These are phyloP conservation scores for Coemansia sp. DNA, from an alignment of 192 early-diverging fungal species.

Conservation along the genomic window DNA sequence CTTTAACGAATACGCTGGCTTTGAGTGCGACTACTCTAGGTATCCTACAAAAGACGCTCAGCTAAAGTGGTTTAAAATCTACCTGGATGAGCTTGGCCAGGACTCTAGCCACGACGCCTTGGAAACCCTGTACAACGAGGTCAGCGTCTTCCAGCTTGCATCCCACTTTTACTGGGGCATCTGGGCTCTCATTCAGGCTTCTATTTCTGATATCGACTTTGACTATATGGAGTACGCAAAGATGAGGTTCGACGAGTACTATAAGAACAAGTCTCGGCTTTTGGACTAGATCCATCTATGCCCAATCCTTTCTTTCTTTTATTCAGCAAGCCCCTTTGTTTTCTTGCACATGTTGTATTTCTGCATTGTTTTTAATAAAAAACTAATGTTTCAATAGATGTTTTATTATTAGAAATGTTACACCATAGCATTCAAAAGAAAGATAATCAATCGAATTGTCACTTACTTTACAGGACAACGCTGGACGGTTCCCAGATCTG, in stretches of 20 bases:
- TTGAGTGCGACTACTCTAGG: slow-evolving; percentile 89
- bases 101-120: slow-evolving; percentile 58
- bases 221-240: slow-evolving; percentile 90
- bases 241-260: slow-evolving; percentile 78
- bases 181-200: slow-evolving; percentile 80
- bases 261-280: slow-evolving; percentile 47
- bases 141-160: slow-evolving; percentile 79
- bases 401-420: too few relatives aligned
- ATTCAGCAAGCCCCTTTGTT: neutral
- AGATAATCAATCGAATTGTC: neutral
- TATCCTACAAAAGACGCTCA: slow-evolving; percentile 78
- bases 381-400: slow-evolving; percentile 1
- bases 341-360: neutral
- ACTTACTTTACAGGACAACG: slow-evolving; percentile 4
- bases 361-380: slow-evolving; percentile 2
- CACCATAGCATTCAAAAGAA: neutral
- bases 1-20: slow-evolving; percentile 94
- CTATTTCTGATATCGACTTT: slow-evolving; percentile 91
- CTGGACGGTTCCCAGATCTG: slow-evolving; percentile 45
- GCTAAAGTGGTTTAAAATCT: slow-evolving; percentile 72
- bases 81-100: slow-evolving; percentile 56
- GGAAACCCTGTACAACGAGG: slow-evolving; percentile 70
- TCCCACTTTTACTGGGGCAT: slow-evolving; percentile 93
- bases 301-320: neutral
- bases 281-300: slow-evolving; percentile 5